These are phyloP conservation scores for Vachellia collinsii DNA, from an alignment of 306 rosid genomes.

Conservation along the genomic window DNA sequence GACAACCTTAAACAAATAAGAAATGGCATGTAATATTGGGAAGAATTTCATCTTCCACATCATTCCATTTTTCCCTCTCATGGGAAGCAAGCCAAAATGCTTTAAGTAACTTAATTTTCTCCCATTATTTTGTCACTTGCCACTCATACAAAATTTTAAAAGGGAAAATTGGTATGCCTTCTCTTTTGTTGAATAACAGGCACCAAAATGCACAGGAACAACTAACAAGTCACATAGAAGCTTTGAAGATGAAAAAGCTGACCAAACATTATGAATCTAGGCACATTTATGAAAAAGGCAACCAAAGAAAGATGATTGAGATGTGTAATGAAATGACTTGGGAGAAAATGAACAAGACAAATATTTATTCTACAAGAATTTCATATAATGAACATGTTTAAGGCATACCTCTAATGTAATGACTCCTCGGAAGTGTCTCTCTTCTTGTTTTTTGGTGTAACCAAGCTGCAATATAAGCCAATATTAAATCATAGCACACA, in stretches of 20 bases:
- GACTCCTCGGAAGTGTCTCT: conserved; percentile 61
- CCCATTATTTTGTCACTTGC: too few species aligned
- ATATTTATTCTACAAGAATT: neutral
- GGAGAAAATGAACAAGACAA: neutral
- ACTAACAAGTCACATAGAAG: neutral
- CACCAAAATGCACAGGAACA: neutral
- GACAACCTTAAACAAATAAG: neutral
- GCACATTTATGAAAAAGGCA: neutral
- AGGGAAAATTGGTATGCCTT: neutral
- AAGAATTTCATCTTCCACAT: neutral
- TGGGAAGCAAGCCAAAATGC: neutral
- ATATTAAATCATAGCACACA: conserved; percentile 6
- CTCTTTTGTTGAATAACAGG: neutral
- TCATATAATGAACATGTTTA: conserved; percentile 27
- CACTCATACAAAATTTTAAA: neutral
- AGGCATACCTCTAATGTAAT: conserved; percentile 60
- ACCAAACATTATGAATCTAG: neutral
- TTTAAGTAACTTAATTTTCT: neutral
- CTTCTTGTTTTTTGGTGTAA: conserved; percentile 66
- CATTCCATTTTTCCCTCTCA: neutral
- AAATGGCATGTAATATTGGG: neutral
- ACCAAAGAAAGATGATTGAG: neutral
- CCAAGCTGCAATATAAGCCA: conserved; percentile 52
- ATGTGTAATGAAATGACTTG: neutral
- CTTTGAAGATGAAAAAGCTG: neutral